Conservation (phyloP, 805 yeast species). For the Candida broadrunensis region DNA sequence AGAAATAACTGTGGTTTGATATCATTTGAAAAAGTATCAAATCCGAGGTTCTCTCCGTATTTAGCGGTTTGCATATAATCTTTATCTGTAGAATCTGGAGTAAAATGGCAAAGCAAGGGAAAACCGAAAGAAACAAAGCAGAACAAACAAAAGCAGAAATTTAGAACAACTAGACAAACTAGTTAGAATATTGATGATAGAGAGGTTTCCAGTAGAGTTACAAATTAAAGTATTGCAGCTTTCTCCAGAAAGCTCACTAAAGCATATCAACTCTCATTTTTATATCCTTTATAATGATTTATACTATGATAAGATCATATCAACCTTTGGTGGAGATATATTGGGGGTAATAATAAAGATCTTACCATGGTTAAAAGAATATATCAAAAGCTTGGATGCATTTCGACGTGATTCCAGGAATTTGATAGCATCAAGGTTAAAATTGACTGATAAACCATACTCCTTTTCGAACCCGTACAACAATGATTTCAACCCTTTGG, state of each 20-base stretch:
- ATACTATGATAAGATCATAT: slow-evolving; percentile 37
- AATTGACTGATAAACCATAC: slow-evolving; percentile 20
- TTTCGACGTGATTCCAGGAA: slow-evolving; percentile 26
- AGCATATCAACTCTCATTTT: slow-evolving; percentile 38
- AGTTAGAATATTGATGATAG: neutral
- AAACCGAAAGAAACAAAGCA: no score
- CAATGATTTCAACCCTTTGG: slow-evolving; percentile 14
- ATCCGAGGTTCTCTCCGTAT: no score
- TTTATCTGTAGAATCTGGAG: no score
- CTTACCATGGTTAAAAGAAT: slow-evolving; percentile 35
- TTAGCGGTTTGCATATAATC: no score
- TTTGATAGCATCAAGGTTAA: slow-evolving; percentile 22
- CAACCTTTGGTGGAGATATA: slow-evolving; percentile 36
- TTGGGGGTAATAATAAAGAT: slow-evolving; percentile 27
- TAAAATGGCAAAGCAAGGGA: no score
- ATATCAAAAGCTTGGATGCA: slow-evolving; percentile 37
- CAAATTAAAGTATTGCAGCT: slow-evolving; percentile 32
- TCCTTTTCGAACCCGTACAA: slow-evolving; percentile 6
- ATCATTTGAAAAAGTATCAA: no score
- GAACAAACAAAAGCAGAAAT: no score
- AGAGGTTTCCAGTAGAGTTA: slow-evolving; percentile 41
- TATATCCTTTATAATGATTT: slow-evolving; percentile 50
- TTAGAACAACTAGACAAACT: no score
- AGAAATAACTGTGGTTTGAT: no score
- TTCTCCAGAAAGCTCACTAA: slow-evolving; percentile 31